Percentiles rank a stretch among this genome's conserved stretches.
Conservation (phyloP, 2,329 filamentous ascomycete species). For the Phoma sp. region DNA sequence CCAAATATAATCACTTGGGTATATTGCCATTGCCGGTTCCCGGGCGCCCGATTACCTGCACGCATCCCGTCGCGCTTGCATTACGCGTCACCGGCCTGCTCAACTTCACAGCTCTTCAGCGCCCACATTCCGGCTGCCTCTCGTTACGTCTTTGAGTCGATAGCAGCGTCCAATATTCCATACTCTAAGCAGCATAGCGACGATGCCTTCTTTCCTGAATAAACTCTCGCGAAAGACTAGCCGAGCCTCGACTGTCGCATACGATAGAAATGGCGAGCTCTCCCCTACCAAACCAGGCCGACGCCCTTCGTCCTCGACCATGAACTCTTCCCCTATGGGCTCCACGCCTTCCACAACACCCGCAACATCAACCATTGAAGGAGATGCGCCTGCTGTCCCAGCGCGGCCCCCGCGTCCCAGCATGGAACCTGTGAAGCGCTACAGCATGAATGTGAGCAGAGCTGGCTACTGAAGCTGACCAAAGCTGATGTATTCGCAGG, state of each 20-base stretch:
- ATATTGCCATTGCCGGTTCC: slow-evolving; percentile 29
- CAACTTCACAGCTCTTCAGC: slow-evolving; percentile 14
- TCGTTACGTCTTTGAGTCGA: slow-evolving; percentile 25
- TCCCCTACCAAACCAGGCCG: slow-evolving; percentile 30
- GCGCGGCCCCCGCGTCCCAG: slow-evolving; percentile 52
- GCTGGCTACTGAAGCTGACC: background rate
- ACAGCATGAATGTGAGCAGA: slow-evolving; percentile 56
- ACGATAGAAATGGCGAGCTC: slow-evolving; percentile 19
- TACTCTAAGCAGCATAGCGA: slow-evolving; percentile 18
- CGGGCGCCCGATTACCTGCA: slow-evolving; percentile 20
- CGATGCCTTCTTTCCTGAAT: slow-evolving; percentile 70
- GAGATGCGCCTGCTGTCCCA: slow-evolving; percentile 63
- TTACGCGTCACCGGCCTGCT: slow-evolving; percentile 32
- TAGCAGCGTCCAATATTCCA: slow-evolving; percentile 16
- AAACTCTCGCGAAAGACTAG: slow-evolving; percentile 75
- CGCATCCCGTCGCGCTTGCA: slow-evolving; percentile 24
- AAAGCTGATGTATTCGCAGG: slow-evolving; percentile 39
- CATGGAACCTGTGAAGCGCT: slow-evolving; percentile 56
- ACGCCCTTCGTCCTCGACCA: slow-evolving; percentile 67
- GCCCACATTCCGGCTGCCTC: slow-evolving; percentile 14
- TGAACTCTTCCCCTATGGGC: slow-evolving; percentile 64
- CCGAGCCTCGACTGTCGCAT: slow-evolving; percentile 69
- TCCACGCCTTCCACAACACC: slow-evolving; percentile 71
- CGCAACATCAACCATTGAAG: slow-evolving; percentile 74
- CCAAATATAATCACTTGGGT: slow-evolving; percentile 21